phyloP scores from a whole-genome alignment of 192 early-diverging fungal genomes.

The Coemansia sp. region DNA sequence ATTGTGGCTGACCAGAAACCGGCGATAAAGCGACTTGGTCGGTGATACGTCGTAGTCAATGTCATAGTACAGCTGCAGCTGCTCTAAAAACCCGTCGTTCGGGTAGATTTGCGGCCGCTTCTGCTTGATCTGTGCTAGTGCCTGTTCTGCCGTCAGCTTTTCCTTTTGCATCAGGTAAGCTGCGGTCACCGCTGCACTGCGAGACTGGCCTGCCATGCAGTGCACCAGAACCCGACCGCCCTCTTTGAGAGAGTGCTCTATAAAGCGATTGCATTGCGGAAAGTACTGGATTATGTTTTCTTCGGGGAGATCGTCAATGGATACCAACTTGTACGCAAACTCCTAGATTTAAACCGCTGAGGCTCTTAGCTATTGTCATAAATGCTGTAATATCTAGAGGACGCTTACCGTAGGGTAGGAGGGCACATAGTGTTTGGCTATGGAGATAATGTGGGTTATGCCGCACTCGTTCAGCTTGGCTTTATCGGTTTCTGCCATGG shows the following conservation, averaged over 20 bases:
- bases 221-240: conserved; percentile 66
- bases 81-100: conserved; percentile 63
- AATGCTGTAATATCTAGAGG: no score
- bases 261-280: conserved; percentile 62
- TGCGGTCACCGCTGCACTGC: conserved; percentile 62
- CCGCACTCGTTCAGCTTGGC: conserved; percentile 23
- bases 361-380: no score
- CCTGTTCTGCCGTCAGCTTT: conserved; percentile 47
- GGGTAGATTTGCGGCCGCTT: conserved; percentile 56
- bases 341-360: conserved; percentile 7
- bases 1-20: conserved; percentile 62
- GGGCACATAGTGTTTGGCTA: conserved; percentile 37
- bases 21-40: conserved; percentile 58
- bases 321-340: conserved; percentile 57
- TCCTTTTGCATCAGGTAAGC: conserved; percentile 68
- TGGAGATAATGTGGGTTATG: conserved; percentile 49
- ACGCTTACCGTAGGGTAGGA: conserved; percentile 29
- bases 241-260: conserved; percentile 40
- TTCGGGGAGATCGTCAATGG: conserved; percentile 60
- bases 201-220: conserved; percentile 68
- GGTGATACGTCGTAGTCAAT: conserved; percentile 59
- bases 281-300: conserved; percentile 73
- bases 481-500: conserved; percentile 49
- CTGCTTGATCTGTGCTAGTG: conserved; percentile 42
- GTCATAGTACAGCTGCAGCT: conserved; percentile 61